Evolutionary conservation across 2,329 filamentous ascomycete genomes (phyloP), one percentile per base, ranked within the genome.

Genomic region (Neophaeococcomyces mojaviensis): DNA sequence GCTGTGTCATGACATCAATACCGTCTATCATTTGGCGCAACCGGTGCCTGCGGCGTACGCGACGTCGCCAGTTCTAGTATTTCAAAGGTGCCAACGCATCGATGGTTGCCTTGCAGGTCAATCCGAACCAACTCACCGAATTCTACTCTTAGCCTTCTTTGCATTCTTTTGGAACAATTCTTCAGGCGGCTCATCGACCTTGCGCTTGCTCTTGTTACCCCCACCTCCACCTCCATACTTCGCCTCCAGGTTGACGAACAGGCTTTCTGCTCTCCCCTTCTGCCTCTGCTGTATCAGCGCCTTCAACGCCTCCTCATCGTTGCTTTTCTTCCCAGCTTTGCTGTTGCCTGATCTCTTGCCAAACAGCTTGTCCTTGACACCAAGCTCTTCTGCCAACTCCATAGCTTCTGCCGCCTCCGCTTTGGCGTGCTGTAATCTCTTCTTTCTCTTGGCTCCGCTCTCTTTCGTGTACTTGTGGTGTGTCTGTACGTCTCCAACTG

Each of bases 391-490:
- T 1, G 84, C 84, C 49, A 84, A 74, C 50, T 85, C 80, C 60
- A 84, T 79, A 0, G 89, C 88, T 64, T 90, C 84, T 15, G 74
- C 69, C 0, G 74, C 80, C 59, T 94, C 86, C 35, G 74, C 76
- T 58, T 74, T 73, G 0, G 84, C 86, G 9, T 71, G 72, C 58
- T 77, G 79, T 47, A 76, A 61, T 34, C 86, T 72, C 35, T 71
- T 71, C 46, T 78, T 67, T 49, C 76, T 77, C 44, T 78, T 77
- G 58, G 74, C 78, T 57, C 81, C 79, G n/a, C 73, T 76, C 68
- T 96, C 88, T 20, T 82, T 74, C 2, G 77, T 78, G 61, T 94
- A 98, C 4, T 75, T 74, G 16, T 74, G 68, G 62, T 81, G 89
- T 0, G 70, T 69, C 35, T 81, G 66, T 0, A 94, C 82, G 31